Evolutionary conservation across 1,284 basidiomycete species (phyloP), one percentile per base, ranked within the genome.

Genomic region (Cryptococcus maquisensis): DNA sequence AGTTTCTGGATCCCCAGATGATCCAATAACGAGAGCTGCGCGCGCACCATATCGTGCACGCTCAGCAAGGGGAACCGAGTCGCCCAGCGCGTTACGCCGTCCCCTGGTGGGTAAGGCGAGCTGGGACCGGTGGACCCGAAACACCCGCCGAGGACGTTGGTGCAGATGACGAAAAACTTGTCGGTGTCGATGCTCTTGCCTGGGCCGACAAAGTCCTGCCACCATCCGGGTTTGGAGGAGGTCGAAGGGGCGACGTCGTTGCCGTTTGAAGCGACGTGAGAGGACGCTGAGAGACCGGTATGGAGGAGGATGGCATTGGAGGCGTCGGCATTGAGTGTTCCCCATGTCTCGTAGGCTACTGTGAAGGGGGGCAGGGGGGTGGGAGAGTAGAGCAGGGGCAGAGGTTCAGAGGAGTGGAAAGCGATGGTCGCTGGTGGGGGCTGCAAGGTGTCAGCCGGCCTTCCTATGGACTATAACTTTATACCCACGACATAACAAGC

Each of bases 331-430:
- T 90, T 90, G 52, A 98, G 84, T 1, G 82, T 83, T 2, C 95
- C 95, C 96, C 96, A 98, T 0, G 95, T 93, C 78, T 98, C 95
- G 81, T 98, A 98, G 0, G 96, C 96, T 52, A 98, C 67, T 28
- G 64, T 59, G 57, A 64, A 90, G 16, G 83, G 78, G 0, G 89
- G 85, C 0, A 98, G 80, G 1, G 85, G 78, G 0, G 81, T 73
- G 0, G 84, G 79, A 46, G 81, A 81, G 77, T 98, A 97, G 13
- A 84, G 80, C 13, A 98, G 82, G 0, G 82, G 80, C 24, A 97
- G 80, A 0, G 87, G 83, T 1, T 75, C 65, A 0, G 76, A 59
- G 61, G 88, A 84, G 57, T 83, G 82, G 67, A 86, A 92, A 47
- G 69, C 66, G 3, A 74, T 66, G 1, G 75, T 77, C 0, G 68